Conservation (phyloP, 176 grass and related monocot genomes). For the Rhynchospora pubera region DNA sequence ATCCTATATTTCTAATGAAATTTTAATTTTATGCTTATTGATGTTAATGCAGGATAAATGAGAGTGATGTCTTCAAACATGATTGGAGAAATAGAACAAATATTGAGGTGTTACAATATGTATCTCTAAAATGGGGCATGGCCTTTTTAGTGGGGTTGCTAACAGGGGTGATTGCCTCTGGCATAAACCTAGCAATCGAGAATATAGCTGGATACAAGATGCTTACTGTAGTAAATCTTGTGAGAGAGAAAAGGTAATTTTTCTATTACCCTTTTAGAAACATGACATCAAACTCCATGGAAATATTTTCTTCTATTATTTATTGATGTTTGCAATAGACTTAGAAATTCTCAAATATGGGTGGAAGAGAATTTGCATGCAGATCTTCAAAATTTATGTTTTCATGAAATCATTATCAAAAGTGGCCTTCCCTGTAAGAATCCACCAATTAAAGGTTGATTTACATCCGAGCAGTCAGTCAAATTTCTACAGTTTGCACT, state of each 20-base stretch:
- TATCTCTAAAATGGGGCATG: slow-evolving; percentile 81
- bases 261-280: neutral
- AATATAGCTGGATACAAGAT: slow-evolving; percentile 94
- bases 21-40: neutral
- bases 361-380: neutral
- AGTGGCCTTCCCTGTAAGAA: neutral
- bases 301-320: neutral
- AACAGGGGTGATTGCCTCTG: slow-evolving; percentile 75
- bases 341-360: neutral
- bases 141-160: slow-evolving; percentile 86
- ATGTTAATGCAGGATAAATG: slow-evolving; percentile 57
- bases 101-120: slow-evolving; percentile 78
- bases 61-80: slow-evolving; percentile 93
- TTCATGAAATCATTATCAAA: neutral
- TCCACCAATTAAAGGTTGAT: neutral
- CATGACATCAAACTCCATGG: neutral
- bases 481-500: neutral
- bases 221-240: slow-evolving; percentile 55
- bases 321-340: neutral
- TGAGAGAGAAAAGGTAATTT: slow-evolving; percentile 48
- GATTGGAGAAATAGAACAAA: slow-evolving; percentile 91
- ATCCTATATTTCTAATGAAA: neutral
- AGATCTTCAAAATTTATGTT: neutral
- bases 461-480: neutral
- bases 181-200: slow-evolving; percentile 93